These are phyloP conservation scores for Circinella umbellata DNA, from an alignment of 371 early-diverging fungal species.

Conservation along the genomic window DNA sequence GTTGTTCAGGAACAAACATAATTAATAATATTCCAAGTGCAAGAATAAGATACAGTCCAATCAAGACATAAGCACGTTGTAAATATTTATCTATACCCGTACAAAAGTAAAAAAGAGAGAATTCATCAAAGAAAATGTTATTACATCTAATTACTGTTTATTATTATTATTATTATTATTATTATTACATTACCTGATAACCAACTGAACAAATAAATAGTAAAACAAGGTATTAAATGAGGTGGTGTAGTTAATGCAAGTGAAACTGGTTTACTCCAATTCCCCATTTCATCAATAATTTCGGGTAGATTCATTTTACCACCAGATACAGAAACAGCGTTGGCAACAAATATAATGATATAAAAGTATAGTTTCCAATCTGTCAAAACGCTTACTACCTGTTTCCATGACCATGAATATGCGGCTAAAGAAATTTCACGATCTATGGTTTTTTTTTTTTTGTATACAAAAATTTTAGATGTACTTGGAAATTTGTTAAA, in stretches of 20 bases:
- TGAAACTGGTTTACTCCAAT: slow-evolving; percentile 31
- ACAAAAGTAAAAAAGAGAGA: too few relatives aligned
- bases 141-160: too few relatives aligned
- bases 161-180: too few relatives aligned
- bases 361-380: slow-evolving; percentile 45
- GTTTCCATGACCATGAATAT: slow-evolving; percentile 47
- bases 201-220: slow-evolving; percentile 27
- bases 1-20: slow-evolving; percentile 23
- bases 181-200: slow-evolving; percentile 21
- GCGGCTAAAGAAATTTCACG: slow-evolving; percentile 29
- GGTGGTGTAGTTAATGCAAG: slow-evolving; percentile 45
- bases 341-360: slow-evolving; percentile 31
- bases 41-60: slow-evolving; percentile 22
- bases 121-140: too few relatives aligned
- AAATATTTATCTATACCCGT: slow-evolving; percentile 19
- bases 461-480: too few relatives aligned
- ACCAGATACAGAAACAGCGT: slow-evolving; percentile 36
- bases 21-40: slow-evolving; percentile 32
- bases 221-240: slow-evolving; percentile 23
- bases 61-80: slow-evolving; percentile 37
- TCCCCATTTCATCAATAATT: slow-evolving; percentile 38
- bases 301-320: slow-evolving; percentile 39
- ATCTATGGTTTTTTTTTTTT: slow-evolving; percentile 17
- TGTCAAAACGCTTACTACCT: slow-evolving; percentile 32
- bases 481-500: too few relatives aligned